Percentiles rank a stretch among this genome's conserved stretches.
Conservation (phyloP, 1,139 yeast genomes). For the Kodamaea sp. region DNA sequence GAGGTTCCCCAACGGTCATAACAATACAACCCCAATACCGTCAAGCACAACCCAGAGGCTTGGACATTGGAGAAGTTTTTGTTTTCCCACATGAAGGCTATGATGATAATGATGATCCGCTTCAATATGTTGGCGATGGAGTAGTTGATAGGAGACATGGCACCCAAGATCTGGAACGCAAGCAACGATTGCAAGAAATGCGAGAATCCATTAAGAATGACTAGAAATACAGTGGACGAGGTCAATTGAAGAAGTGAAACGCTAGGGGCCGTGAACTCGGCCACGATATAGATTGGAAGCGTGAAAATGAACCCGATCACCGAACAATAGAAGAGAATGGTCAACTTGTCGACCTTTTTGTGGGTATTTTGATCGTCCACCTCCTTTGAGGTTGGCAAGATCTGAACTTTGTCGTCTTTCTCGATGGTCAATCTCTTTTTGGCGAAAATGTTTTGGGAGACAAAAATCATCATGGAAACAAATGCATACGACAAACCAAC, state of each 20-base stretch:
- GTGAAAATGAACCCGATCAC: conserved; percentile 77
- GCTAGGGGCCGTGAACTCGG: conserved; percentile 53
- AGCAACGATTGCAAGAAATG: conserved; percentile 85
- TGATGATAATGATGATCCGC: conserved; percentile 79
- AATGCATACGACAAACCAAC: conserved; percentile 76
- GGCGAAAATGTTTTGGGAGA: conserved; percentile 88
- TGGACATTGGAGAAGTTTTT: conserved; percentile 54
- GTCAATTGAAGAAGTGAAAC: conserved; percentile 39
- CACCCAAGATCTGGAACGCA: conserved; percentile 87
- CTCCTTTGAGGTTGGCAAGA: conserved; percentile 18
- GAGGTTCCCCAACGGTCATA: conserved; percentile 75
- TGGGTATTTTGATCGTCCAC: conserved; percentile 27
- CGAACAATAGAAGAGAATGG: conserved; percentile 83
- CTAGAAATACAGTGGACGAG: conserved; percentile 31
- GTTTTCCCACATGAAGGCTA: conserved; percentile 81
- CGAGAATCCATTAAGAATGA: conserved; percentile 66
- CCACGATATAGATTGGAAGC: conserved; percentile 69
- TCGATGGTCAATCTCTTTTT: conserved; percentile 69
- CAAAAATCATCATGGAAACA: conserved; percentile 81
- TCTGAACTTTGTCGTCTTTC: conserved; percentile 15
- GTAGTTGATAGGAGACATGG: conserved; percentile 84
- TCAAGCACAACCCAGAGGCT: conserved; percentile 67
- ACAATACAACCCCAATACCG: conserved; percentile 62
- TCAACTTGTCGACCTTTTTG: conserved; percentile 71
- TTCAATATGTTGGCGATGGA: conserved; percentile 88